Percentiles rank a stretch among this genome's conserved stretches.
Evolutionary conservation across 139 green algal species (phyloP).

Genomic region (Ettlia oleoabundans): DNA sequence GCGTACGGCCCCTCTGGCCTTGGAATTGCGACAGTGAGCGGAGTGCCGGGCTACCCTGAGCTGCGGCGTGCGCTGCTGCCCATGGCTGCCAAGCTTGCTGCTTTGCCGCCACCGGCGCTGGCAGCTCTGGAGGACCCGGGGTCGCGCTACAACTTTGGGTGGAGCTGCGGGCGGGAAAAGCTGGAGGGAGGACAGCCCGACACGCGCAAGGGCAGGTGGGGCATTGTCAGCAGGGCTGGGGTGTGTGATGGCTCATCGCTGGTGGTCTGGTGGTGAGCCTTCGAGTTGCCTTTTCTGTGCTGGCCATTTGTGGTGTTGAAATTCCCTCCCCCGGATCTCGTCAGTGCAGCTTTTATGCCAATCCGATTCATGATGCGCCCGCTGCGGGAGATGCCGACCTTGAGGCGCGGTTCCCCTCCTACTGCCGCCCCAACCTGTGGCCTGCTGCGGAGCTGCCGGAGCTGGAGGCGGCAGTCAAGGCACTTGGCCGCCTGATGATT

Average conservation of each 20-base stretch:
- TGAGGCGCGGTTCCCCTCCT: slow-evolving; percentile 46
- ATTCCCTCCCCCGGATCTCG: too few relatives aligned
- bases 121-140: slow-evolving; percentile 55
- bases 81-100: slow-evolving; percentile 58
- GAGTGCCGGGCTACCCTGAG: slow-evolving; percentile 50
- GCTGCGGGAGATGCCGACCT: slow-evolving; percentile 21
- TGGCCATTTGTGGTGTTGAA: too few relatives aligned
- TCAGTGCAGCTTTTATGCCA: slow-evolving; percentile 81
- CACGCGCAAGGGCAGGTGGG: slow-evolving; percentile 64
- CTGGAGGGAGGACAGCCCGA: slow-evolving; percentile 62
- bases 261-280: too few relatives aligned
- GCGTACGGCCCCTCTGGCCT: slow-evolving; percentile 64
- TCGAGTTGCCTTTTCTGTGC: too few relatives aligned
- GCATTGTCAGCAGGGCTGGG: too few relatives aligned
- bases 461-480: slow-evolving; percentile 73
- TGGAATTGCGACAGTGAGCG: slow-evolving; percentile 61
- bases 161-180: slow-evolving; percentile 72
- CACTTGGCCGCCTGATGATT: slow-evolving; percentile 63
- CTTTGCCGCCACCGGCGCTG: slow-evolving; percentile 47
- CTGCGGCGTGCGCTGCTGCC: slow-evolving; percentile 61
- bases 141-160: slow-evolving; percentile 74
- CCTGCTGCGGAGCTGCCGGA: slow-evolving; percentile 64
- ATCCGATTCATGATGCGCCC: slow-evolving; percentile 58
- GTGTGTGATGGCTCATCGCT: too few relatives aligned
- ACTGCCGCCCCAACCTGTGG: slow-evolving; percentile 77